Conservation (phyloP, 495 filamentous ascomycete genomes). For the Hyaloscypha hepaticicola region DNA sequence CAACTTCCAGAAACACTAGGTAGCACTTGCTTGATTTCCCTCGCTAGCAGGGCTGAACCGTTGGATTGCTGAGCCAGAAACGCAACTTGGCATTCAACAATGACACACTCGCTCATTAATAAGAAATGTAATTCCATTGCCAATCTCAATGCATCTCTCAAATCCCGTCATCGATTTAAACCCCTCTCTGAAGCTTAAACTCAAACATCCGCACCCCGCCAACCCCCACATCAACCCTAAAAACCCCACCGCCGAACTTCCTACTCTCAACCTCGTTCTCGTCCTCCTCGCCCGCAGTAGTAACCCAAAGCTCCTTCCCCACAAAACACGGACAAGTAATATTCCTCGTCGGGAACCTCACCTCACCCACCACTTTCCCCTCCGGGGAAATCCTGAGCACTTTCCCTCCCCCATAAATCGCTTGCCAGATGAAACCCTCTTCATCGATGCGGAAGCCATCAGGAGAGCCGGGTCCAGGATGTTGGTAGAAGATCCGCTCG, state of each 20-base stretch:
- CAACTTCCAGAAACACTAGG: too few species aligned
- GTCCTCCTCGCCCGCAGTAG: conserved; percentile 57
- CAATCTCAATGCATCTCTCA: too few species aligned
- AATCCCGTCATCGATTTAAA: too few species aligned
- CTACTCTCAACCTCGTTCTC: conserved; percentile 59
- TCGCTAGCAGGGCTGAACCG: too few species aligned
- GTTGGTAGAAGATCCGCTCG: conserved; percentile 64
- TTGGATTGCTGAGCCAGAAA: too few species aligned
- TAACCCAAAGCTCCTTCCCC: conserved; percentile 73
- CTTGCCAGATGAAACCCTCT: conserved; percentile 73
- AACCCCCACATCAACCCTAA: conserved; percentile 65
- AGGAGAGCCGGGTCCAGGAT: conserved; percentile 60
- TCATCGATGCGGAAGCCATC: conserved; percentile 75
- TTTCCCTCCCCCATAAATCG: conserved; percentile 68
- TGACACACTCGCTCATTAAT: too few species aligned
- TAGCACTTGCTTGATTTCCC: too few species aligned
- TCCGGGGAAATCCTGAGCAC: conserved; percentile 65
- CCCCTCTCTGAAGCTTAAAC: conserved; percentile 45
- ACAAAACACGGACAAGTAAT: conserved; percentile 73
- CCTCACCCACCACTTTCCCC: conserved; percentile 63
- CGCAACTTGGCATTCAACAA: too few species aligned
- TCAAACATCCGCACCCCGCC: conserved; percentile 55
- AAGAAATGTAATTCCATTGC: too few species aligned
- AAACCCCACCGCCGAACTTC: conserved; percentile 63
- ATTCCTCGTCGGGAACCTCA: conserved; percentile 65